Conservation (phyloP, 2,329 filamentous ascomycete species). For the Colletotrichum eremochloae region DNA sequence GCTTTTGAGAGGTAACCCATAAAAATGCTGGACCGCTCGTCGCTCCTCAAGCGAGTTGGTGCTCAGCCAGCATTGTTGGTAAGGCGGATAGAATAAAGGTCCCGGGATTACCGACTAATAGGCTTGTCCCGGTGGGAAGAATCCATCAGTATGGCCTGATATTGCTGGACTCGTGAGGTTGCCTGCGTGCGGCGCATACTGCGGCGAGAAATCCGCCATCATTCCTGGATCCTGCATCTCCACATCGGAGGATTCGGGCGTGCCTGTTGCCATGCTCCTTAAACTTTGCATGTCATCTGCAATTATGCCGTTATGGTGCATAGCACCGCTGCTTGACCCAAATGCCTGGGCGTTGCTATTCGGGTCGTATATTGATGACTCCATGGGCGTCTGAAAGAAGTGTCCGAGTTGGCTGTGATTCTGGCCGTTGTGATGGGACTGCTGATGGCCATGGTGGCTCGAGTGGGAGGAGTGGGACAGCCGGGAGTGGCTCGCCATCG, state of each 20-base stretch:
- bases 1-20: slow-evolving; percentile 23
- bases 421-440: slow-evolving; percentile 23
- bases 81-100: not conserved
- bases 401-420: slow-evolving; percentile 38
- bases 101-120: slow-evolving; percentile 6
- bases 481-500: slow-evolving; percentile 39
- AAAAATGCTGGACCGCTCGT: not conserved
- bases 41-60: not conserved
- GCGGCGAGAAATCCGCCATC: slow-evolving; percentile 45
- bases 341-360: slow-evolving; percentile 32
- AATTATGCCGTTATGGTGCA: slow-evolving; percentile 51
- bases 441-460: slow-evolving; percentile 29
- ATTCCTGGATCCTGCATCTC: slow-evolving; percentile 53
- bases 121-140: slow-evolving; percentile 36
- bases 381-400: slow-evolving; percentile 39
- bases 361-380: slow-evolving; percentile 41
- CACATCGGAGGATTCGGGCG: slow-evolving; percentile 50
- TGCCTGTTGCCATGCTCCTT: slow-evolving; percentile 49
- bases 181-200: slow-evolving; percentile 35
- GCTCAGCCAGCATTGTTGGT: not conserved
- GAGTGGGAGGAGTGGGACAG: slow-evolving; percentile 39
- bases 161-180: slow-evolving; percentile 36
- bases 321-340: slow-evolving; percentile 14
- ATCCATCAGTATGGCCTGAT: slow-evolving; percentile 20
- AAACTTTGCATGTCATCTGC: slow-evolving; percentile 54